Evolutionary conservation across 805 yeast genomes (phyloP).

Genomic region (Metschnikowia koreensis): DNA sequence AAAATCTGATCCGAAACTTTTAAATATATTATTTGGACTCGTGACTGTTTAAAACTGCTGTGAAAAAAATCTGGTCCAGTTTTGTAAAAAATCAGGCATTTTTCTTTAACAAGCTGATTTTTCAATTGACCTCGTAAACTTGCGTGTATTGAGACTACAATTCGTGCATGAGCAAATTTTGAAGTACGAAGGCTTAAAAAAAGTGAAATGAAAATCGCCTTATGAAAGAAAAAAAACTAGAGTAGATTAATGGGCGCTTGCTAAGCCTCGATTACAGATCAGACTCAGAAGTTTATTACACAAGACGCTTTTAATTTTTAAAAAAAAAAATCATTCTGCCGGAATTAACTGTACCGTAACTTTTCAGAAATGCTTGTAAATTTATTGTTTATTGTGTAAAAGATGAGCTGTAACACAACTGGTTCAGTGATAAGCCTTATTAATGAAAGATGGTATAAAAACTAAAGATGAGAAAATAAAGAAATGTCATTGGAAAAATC

Average conservation of each 20-base stretch:
- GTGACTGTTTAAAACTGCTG: neutral
- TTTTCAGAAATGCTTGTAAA: neutral
- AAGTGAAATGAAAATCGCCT: neutral
- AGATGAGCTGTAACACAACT: neutral
- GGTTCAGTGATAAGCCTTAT: neutral
- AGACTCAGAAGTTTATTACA: neutral
- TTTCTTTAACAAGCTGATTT: neutral
- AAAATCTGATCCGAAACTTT: neutral
- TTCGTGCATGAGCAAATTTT: slow-evolving; percentile 2
- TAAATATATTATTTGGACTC: neutral
- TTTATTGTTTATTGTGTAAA: neutral
- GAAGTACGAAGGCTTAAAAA: slow-evolving; percentile 1
- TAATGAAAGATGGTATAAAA: neutral
- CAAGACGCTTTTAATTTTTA: too few relatives aligned
- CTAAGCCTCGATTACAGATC: slow-evolving; percentile 3
- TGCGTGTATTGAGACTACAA: neutral
- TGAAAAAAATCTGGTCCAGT: neutral
- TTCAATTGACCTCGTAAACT: neutral
- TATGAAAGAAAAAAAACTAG: neutral
- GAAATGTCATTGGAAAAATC: neutral
- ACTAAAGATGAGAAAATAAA: neutral
- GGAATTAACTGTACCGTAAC: too few relatives aligned
- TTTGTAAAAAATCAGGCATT: neutral
- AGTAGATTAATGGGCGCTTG: neutral
- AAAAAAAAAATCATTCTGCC: neutral